phyloP scores from a whole-genome alignment of 352 stramenopile genomes.

The Phytopythium litorale region DNA sequence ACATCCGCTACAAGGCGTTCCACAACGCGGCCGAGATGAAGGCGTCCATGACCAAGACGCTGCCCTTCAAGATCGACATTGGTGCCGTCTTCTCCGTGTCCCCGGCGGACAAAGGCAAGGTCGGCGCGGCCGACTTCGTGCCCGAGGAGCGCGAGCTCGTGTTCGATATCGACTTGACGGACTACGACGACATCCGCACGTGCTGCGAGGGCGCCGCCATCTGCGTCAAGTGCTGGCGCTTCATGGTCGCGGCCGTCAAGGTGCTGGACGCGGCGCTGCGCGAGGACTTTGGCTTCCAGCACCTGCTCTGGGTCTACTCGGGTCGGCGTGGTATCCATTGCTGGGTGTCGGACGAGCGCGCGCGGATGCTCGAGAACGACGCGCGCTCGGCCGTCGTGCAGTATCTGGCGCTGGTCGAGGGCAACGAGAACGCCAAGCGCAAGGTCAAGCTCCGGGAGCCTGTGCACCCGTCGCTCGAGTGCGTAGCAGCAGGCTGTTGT shows the following conservation, averaged over 20 bases:
- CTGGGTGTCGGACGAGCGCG: conserved; percentile 97
- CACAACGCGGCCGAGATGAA: conserved; percentile 85
- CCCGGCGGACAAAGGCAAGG: conserved; percentile 82
- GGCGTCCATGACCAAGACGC: conserved; percentile 85
- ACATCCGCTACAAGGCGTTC: conserved; percentile 98
- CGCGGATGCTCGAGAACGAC: conserved; percentile 94
- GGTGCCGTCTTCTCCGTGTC: conserved; percentile 94
- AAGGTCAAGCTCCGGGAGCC: conserved; percentile 91
- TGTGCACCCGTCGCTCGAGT: conserved; percentile 93
- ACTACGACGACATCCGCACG: conserved; percentile 99
- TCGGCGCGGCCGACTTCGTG: conserved; percentile 84
- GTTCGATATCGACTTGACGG: conserved; percentile 99
- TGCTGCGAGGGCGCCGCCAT: conserved; percentile 92
- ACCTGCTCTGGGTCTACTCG: conserved; percentile 99
- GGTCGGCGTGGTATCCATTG: conserved; percentile 99
- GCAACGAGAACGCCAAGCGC: conserved; percentile 83
- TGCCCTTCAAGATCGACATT: conserved; percentile 99
- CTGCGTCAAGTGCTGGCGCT: conserved; percentile 95
- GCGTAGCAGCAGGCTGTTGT: conserved; percentile 11
- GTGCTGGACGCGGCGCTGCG: conserved; percentile 89
- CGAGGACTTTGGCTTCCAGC: conserved; percentile 98
- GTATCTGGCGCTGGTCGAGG: conserved; percentile 95
- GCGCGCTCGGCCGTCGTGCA: conserved; percentile 94
- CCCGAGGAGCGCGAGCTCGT: conserved; percentile 97
- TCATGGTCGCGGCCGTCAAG: conserved; percentile 97